A percentile compares a stretch with the other conserved stretches of the same genome.
Conservation (phyloP, 2,329 filamentous ascomycete species). For the Periconia sp. region DNA sequence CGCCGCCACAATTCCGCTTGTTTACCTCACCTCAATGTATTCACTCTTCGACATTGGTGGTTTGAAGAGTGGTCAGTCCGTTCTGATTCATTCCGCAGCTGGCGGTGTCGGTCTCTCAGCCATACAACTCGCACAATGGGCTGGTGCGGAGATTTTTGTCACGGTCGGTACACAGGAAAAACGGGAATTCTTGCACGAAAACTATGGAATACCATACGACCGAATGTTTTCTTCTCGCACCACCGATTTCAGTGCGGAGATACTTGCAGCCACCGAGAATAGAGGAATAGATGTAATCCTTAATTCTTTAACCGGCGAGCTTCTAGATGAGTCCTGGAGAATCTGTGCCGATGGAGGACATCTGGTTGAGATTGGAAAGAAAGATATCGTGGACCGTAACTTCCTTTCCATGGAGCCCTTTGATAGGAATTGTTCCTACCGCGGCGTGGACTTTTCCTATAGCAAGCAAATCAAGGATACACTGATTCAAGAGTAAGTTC, state of each 20-base stretch:
- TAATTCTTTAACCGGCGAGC: conserved; percentile 27
- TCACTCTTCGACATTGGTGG: conserved; percentile 20
- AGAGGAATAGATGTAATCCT: conserved; percentile 28
- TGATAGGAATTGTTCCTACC: conserved; percentile 3
- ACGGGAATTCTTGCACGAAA: conserved; percentile 21
- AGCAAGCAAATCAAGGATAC: conserved; percentile 1
- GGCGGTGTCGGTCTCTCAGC: conserved; percentile 21
- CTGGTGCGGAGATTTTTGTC: conserved; percentile 1
- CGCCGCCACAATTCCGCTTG: conserved; percentile 10
- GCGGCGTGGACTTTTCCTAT: conserved; percentile 4
- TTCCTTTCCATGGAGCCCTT: conserved; percentile 15
- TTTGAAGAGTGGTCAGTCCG: conserved; percentile 26
- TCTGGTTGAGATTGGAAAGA: conserved; percentile 17
- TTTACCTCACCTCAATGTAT: conserved; percentile 7
- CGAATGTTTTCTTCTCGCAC: conserved; percentile 32
- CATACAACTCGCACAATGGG: conserved; percentile 15
- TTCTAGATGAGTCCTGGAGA: conserved; percentile 44
- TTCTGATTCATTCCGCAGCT: conserved; percentile 24
- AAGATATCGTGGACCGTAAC: conserved; percentile 13
- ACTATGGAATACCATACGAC: conserved; percentile 23
- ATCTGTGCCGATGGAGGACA: conserved; percentile 40
- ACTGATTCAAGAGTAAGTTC: not conserved
- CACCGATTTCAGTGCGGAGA: conserved; percentile 17
- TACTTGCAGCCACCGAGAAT: conserved; percentile 6
- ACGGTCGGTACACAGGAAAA: conserved; percentile 32